Evolutionary conservation across 2,329 filamentous ascomycete genomes (phyloP).

Genomic region (Phialophora verrucosa): DNA sequence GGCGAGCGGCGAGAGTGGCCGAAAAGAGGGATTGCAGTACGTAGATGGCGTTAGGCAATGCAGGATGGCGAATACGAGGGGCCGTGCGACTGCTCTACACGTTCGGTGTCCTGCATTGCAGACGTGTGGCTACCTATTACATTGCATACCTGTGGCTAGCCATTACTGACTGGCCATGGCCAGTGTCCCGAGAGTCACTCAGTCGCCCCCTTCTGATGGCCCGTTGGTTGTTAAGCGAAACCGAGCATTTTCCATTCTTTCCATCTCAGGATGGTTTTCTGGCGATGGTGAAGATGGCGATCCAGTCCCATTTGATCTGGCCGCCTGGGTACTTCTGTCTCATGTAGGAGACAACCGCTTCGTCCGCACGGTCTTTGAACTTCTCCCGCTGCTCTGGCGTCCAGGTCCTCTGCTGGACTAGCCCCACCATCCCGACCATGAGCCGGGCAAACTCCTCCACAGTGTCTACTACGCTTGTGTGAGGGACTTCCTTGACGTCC

Average conservation of each 20-base stretch:
- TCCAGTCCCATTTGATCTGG: slow-evolving; percentile 32
- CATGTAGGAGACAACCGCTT: slow-evolving; percentile 27
- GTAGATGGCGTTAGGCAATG: background rate
- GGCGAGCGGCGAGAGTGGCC: background rate
- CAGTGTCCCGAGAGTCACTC: background rate
- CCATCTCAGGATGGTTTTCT: slow-evolving; percentile 38
- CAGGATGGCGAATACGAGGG: background rate
- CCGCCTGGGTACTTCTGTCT: slow-evolving; percentile 28
- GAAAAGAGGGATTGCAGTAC: too few relatives aligned
- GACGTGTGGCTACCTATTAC: background rate
- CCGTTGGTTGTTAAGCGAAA: background rate
- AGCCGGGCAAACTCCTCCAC: slow-evolving; percentile 18
- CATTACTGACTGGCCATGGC: background rate
- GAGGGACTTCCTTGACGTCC: slow-evolving; percentile 9
- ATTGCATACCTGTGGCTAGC: background rate
- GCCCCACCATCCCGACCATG: slow-evolving; percentile 19
- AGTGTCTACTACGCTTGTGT: slow-evolving; percentile 9
- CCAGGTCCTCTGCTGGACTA: slow-evolving; percentile 22
- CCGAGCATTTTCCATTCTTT: background rate
- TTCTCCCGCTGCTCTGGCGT: slow-evolving; percentile 27
- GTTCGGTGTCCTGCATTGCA: background rate
- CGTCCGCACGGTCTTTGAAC: slow-evolving; percentile 19
- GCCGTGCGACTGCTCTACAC: background rate
- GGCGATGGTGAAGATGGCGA: slow-evolving; percentile 43
- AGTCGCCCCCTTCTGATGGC: too few relatives aligned